A percentile compares a stretch with the other conserved stretches of the same genome.
Evolutionary conservation across 2,329 filamentous ascomycete species (phyloP).

Genomic region (Ascochyta koolunga): DNA sequence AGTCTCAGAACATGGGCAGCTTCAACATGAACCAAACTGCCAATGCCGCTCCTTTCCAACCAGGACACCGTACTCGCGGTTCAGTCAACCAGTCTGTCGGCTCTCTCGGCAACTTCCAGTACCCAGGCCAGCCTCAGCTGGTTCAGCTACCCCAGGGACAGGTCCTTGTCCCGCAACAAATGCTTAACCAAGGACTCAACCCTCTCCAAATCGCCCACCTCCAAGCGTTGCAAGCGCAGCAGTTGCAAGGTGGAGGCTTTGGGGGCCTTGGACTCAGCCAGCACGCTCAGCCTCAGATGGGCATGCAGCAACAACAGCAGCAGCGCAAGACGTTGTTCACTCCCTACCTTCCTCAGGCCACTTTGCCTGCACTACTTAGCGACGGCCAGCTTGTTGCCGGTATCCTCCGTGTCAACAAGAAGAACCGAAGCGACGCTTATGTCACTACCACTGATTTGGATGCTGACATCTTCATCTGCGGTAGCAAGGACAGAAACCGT

Average conservation of each 20-base stretch:
- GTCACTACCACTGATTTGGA: slow-evolving; percentile 94
- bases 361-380: slow-evolving; percentile 83
- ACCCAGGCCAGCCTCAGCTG: slow-evolving; percentile 83
- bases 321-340: slow-evolving; percentile 99
- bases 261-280: slow-evolving; percentile 69
- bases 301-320: slow-evolving; percentile 80
- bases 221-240: slow-evolving; percentile 88
- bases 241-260: slow-evolving; percentile 78
- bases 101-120: slow-evolving; percentile 85
- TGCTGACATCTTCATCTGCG: slow-evolving; percentile 98
- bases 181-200: slow-evolving; percentile 89
- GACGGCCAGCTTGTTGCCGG: slow-evolving; percentile 95
- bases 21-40: slow-evolving; percentile 74
- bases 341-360: slow-evolving; percentile 94
- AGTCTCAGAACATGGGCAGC: slow-evolving; percentile 61
- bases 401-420: slow-evolving; percentile 98
- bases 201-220: slow-evolving; percentile 87
- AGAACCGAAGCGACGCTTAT: slow-evolving; percentile 98
- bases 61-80: slow-evolving; percentile 83
- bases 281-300: slow-evolving; percentile 69
- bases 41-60: slow-evolving; percentile 80
- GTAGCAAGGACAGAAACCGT: slow-evolving; percentile 97
- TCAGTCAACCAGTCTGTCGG: slow-evolving; percentile 87
- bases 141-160: slow-evolving; percentile 84
- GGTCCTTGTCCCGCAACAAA: slow-evolving; percentile 80